Evolutionary conservation across 176 grass and related monocot species (phyloP), one percentile per base, ranked within the genome.

Genomic region (Calamus simplicifolius): DNA sequence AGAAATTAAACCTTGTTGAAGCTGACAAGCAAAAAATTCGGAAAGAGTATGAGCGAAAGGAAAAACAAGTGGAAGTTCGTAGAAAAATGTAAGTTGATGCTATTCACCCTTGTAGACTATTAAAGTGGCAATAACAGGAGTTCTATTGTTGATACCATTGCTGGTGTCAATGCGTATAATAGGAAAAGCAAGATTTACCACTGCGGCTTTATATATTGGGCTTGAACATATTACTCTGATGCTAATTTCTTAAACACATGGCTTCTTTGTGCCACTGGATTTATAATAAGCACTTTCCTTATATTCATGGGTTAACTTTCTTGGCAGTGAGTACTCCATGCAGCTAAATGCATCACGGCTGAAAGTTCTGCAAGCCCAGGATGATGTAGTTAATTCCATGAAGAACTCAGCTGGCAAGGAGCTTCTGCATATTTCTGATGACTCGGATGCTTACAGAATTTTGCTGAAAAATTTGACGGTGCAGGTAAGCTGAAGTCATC

Each of bases 261-360:
- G 35, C 12, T 43, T 43, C 35, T 43, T 43, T 43, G 35, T 43
- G 35, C 35, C 35, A 43, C 35, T 43, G 35, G 35, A 43, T 43
- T 12, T 31, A 1, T 60, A 13, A 5, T 58, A 3, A 13, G 8
- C 35, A 18, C 27, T 35, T 31, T 16, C 2, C 27, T 60, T 16
- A 17, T 29, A n/a, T 16, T 5, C 16, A 5, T n/a, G 12, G 13
- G 4, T 28, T 16, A 49, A 19, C 29, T 62, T 49, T 15, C 28
- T 68, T 38, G 29, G 52, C 65, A 68, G 65, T 17, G 65, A 68
- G 17, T 68, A 68, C 18, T 68, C 65, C 2, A 68, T 68, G 65
- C 65, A 68, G 50, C 14, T 68, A 29, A 68, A 68, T 55, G 65
- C 65, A 38, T 68, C 65, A 19, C 65, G 65, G 16, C 55, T 68